phyloP scores from a whole-genome alignment of 2,329 filamentous ascomycete genomes.

The Ophiobolus disseminans region DNA sequence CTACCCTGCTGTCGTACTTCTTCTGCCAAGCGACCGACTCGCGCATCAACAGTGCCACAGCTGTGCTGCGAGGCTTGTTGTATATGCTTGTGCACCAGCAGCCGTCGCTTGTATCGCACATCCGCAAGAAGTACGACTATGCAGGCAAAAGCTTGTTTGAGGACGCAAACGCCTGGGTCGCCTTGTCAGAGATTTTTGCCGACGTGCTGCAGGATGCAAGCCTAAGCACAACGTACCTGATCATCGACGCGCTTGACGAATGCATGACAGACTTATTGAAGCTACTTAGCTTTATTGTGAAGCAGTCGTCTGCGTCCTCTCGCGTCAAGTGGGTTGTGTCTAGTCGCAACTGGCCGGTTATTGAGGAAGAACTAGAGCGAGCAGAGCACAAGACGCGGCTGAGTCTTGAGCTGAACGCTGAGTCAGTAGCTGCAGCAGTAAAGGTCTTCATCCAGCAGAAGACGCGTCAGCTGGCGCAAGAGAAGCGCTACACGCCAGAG shows the following conservation, averaged over 20 bases:
- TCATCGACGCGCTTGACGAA: constrained; percentile 18
- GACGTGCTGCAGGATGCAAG: constrained; percentile 50
- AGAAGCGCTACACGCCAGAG: constrained; percentile 46
- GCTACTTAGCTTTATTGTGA: constrained; percentile 8
- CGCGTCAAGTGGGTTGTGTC: constrained; percentile 23
- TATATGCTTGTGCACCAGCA: constrained; percentile 49
- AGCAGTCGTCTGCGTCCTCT: constrained; percentile 6
- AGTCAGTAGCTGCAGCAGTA: constrained; percentile 46
- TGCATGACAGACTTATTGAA: constrained; percentile 9
- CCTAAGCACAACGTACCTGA: constrained; percentile 6
- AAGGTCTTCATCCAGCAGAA: constrained; percentile 48
- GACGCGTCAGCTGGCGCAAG: constrained; percentile 34
- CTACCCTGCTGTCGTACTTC: constrained; percentile 37
- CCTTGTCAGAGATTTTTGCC: constrained; percentile 41
- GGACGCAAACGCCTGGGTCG: constrained; percentile 37
- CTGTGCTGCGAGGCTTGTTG: constrained; percentile 55
- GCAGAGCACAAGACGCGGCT: constrained; percentile 31
- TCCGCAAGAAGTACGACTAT: constrained; percentile 33
- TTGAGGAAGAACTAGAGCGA: constrained; percentile 44
- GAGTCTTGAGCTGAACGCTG: constrained; percentile 45
- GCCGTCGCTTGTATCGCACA: constrained; percentile 31
- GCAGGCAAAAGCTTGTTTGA: constrained; percentile 22
- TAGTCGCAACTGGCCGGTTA: constrained; percentile 27
- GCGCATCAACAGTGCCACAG: constrained; percentile 52
- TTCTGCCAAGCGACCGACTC: constrained; percentile 56